A percentile compares a stretch with the other conserved stretches of the same genome.
These are phyloP conservation scores for Floccularia luteovirens DNA, from an alignment of 768 basidiomycete genomes.

Conservation along the genomic window DNA sequence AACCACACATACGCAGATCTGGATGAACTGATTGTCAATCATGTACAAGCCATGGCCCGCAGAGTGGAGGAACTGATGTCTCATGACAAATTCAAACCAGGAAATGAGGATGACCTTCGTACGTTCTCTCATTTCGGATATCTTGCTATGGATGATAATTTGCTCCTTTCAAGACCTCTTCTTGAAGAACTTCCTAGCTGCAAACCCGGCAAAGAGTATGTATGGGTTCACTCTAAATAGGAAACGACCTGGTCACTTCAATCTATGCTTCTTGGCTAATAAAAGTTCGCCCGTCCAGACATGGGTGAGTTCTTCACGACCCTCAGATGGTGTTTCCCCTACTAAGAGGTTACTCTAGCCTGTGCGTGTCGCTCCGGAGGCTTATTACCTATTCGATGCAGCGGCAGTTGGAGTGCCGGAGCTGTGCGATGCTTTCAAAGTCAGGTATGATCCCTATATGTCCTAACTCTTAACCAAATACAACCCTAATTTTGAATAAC, in stretches of 20 bases:
- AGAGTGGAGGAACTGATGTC: constrained; percentile 92
- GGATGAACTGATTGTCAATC: constrained; percentile 95
- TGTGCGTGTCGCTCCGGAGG: constrained; percentile 80
- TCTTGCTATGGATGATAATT: neutral
- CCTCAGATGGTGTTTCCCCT: constrained; percentile 2
- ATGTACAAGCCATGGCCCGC: constrained; percentile 89
- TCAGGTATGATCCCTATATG: constrained; percentile 39
- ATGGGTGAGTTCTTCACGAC: constrained; percentile 56
- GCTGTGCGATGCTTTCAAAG: constrained; percentile 96
- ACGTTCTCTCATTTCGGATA: constrained; percentile 24
- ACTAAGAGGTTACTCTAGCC: constrained; percentile 39
- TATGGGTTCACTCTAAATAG: constrained; percentile 94
- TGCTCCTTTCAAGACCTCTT: constrained; percentile 58
- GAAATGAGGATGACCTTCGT: constrained; percentile 88
- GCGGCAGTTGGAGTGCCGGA: constrained; percentile 88
- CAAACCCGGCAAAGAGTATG: constrained; percentile 90
- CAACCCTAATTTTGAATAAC: constrained; percentile 5
- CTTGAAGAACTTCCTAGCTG: constrained; percentile 84
- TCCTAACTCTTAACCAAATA: neutral
- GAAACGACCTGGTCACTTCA: constrained; percentile 88
- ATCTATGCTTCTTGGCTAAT: constrained; percentile 87
- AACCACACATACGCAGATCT: constrained; percentile 87
- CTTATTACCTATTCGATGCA: constrained; percentile 86
- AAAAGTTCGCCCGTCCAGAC: constrained; percentile 84
- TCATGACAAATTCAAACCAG: constrained; percentile 91